Conservation (phyloP, 164 flowering plant genomes). For the Amborella trichopoda region DNA sequence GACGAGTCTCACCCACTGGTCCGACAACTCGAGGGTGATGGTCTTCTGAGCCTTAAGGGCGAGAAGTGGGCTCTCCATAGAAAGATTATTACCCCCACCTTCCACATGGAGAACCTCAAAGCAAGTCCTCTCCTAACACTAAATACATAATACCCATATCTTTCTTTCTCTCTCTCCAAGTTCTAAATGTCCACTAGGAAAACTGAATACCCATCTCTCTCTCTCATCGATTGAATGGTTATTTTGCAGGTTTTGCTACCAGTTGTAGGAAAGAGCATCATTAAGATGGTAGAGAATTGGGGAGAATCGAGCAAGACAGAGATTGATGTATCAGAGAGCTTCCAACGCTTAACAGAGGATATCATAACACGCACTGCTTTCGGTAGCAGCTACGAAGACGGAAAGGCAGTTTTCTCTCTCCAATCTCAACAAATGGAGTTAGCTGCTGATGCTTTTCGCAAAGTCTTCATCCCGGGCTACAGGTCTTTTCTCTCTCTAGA, state of each 20-base stretch:
- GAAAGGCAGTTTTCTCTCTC: slow-evolving; percentile 10
- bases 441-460: slow-evolving; percentile 11
- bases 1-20: slow-evolving; percentile 76
- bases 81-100: slow-evolving; percentile 76
- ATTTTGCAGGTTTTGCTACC: slow-evolving; percentile 54
- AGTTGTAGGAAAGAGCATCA: slow-evolving; percentile 54
- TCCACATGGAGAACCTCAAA: slow-evolving; percentile 93
- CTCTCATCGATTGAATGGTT: background rate
- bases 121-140: slow-evolving; percentile 20
- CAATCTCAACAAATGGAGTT: slow-evolving; percentile 13
- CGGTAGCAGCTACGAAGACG: slow-evolving; percentile 13
- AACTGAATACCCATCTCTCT: background rate
- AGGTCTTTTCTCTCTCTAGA: no score
- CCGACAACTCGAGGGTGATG: slow-evolving; percentile 91
- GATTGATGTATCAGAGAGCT: slow-evolving; percentile 74
- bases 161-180: background rate
- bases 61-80: slow-evolving; percentile 98
- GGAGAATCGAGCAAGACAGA: slow-evolving; percentile 45
- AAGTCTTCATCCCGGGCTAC: slow-evolving; percentile 15
- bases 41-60: slow-evolving; percentile 86
- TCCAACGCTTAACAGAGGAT: slow-evolving; percentile 29
- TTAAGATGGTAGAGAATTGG: slow-evolving; percentile 66
- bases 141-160: background rate
- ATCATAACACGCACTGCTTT: slow-evolving; percentile 11
- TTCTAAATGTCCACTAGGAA: background rate